Conservation (phyloP, 306 rosid genomes). For the Pterocarpus macrocarpus region DNA sequence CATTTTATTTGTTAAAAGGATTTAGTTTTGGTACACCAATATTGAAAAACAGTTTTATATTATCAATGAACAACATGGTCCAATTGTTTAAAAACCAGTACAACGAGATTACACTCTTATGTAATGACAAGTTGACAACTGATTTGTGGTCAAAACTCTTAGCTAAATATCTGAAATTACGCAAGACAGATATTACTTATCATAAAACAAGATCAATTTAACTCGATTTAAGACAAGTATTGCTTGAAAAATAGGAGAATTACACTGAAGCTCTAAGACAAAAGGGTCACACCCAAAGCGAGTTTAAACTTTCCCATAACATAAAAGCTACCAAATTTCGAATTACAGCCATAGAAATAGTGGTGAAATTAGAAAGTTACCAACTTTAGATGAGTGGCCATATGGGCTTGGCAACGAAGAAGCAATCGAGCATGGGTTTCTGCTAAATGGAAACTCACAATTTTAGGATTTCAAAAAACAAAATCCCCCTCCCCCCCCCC, state of each 20-base stretch:
- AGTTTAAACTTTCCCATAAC: not conserved
- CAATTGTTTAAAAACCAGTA: not conserved
- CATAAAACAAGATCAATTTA: not conserved
- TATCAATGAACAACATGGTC: not conserved
- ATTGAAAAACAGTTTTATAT: not conserved
- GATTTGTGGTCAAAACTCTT: slow-evolving; percentile 6
- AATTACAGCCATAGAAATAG: slow-evolving; percentile 11
- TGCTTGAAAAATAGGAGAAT: not conserved
- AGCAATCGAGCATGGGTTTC: slow-evolving; percentile 60
- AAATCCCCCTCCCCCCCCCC: not conserved
- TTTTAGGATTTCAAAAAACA: slow-evolving; percentile 1
- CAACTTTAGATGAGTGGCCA: slow-evolving; percentile 55
- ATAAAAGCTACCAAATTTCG: not conserved
- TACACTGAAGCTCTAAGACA: slow-evolving; percentile 5
- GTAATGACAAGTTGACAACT: not conserved
- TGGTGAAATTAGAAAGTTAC: slow-evolving; percentile 48
- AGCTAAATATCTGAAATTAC: slow-evolving; percentile 23
- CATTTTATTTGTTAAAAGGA: not conserved
- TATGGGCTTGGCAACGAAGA: slow-evolving; percentile 68
- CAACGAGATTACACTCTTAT: not conserved
- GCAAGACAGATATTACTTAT: not conserved
- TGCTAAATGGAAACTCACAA: slow-evolving; percentile 34
- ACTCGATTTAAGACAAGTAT: not conserved
- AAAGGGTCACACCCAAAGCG: slow-evolving; percentile 3
- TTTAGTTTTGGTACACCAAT: not conserved